These are phyloP conservation scores for Penicillium egyptiacum DNA, from an alignment of 495 filamentous ascomycete genomes.

Conservation along the genomic window DNA sequence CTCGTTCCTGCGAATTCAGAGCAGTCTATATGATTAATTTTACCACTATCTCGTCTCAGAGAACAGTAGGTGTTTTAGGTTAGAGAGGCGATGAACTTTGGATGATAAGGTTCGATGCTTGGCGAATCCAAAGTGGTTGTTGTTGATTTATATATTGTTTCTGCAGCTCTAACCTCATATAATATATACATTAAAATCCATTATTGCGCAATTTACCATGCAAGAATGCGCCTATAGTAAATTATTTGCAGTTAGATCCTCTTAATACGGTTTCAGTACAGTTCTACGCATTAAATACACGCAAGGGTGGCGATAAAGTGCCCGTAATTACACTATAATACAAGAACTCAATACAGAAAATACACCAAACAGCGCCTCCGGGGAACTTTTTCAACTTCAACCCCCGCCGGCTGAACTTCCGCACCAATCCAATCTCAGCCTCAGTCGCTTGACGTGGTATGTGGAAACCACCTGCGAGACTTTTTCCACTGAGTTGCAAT, in stretches of 20 bases:
- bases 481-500: slow-evolving; percentile 9
- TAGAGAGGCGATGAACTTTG: background rate
- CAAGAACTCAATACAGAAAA: slow-evolving; percentile 2
- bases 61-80: background rate
- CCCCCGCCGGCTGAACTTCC: background rate
- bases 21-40: background rate
- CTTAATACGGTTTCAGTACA: background rate
- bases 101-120: slow-evolving; percentile 7
- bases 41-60: background rate
- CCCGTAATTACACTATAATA: background rate
- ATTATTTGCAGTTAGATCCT: background rate
- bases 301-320: background rate
- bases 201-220: background rate
- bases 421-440: slow-evolving; percentile 3
- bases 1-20: background rate
- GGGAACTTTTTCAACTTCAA: slow-evolving; percentile 11
- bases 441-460: slow-evolving; percentile 24
- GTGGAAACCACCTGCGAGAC: slow-evolving; percentile 23
- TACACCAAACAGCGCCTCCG: slow-evolving; percentile 6
- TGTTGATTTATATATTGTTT: background rate
- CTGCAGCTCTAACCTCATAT: too few species aligned
- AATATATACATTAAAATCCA: background rate
- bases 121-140: background rate
- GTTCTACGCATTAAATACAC: slow-evolving; percentile 9
- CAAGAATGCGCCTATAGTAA: background rate